Evolutionary conservation across 257 asterid species (phyloP).

Genomic region (Cordia subcordata): DNA sequence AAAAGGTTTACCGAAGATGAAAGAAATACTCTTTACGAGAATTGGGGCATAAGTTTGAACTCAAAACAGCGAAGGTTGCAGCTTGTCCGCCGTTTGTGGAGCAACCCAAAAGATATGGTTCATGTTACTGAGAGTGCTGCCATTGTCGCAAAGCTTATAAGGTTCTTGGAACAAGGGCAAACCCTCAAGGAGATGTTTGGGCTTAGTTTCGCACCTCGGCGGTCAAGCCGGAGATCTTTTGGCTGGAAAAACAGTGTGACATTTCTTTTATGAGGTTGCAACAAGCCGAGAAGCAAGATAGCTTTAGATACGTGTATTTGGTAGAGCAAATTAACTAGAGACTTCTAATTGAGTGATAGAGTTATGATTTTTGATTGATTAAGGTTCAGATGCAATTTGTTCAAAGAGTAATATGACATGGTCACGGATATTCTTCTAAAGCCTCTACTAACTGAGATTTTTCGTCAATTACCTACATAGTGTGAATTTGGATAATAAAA

Average conservation of each 20-base stretch:
- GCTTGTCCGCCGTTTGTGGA: conserved; percentile 35
- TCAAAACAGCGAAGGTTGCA: conserved; percentile 39
- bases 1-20: conserved; percentile 33
- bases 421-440: not conserved
- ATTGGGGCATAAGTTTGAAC: conserved; percentile 44
- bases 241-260: conserved; percentile 42
- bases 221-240: conserved; percentile 32
- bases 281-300: not conserved
- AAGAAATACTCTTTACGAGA: conserved; percentile 29
- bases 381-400: not conserved
- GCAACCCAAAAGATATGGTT: conserved; percentile 22
- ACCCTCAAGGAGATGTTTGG: conserved; percentile 55
- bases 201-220: conserved; percentile 43
- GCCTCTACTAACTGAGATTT: no score
- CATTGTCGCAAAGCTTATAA: conserved; percentile 40
- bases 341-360: not conserved
- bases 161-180: conserved; percentile 35
- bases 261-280: conserved; percentile 25
- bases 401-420: not conserved
- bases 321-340: conserved; percentile 5
- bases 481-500: no score
- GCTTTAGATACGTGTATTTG: conserved; percentile 8
- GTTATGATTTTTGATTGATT: not conserved
- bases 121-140: conserved; percentile 38
- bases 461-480: no score